Conservation (phyloP, 2,329 filamentous ascomycete genomes). For the Colletotrichum graminicola region DNA sequence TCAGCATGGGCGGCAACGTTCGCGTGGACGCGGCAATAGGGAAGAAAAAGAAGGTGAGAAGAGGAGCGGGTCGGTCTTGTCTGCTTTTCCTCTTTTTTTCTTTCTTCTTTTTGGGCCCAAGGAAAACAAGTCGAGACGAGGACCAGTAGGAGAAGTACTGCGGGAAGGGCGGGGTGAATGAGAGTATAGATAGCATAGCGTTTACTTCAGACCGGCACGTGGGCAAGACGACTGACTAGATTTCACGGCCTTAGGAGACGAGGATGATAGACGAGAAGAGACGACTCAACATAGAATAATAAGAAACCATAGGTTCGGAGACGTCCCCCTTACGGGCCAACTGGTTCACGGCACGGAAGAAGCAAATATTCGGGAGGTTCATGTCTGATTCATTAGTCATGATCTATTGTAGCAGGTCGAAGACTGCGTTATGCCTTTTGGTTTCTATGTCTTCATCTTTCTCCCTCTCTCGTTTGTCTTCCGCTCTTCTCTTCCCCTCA, state of each 20-base stretch:
- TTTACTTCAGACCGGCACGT: not conserved
- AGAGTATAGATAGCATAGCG: conserved; percentile 9
- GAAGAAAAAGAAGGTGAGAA: not conserved
- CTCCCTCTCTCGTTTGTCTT: not conserved
- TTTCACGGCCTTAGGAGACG: not conserved
- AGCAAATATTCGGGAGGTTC: conserved; percentile 4
- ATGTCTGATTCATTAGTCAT: conserved; percentile 38
- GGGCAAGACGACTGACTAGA: not conserved
- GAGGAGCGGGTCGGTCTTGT: not conserved
- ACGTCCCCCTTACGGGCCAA: not conserved
- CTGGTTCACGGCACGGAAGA: not conserved
- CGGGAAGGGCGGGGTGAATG: not conserved
- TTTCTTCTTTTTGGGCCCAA: not conserved
- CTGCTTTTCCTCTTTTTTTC: not conserved
- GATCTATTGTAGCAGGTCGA: conserved; percentile 34
- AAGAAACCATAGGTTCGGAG: not conserved
- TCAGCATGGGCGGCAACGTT: conserved; percentile 6
- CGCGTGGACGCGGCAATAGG: not conserved
- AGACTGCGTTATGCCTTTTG: conserved; percentile 23
- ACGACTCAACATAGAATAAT: not conserved
- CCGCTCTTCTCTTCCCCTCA: not conserved
- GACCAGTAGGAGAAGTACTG: not conserved
- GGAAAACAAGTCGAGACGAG: not conserved
- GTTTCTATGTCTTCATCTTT: conserved; percentile 20
- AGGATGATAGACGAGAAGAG: not conserved